Evolutionary conservation across 441 rosid genomes (phyloP).

Genomic region (Erodium texanum): DNA sequence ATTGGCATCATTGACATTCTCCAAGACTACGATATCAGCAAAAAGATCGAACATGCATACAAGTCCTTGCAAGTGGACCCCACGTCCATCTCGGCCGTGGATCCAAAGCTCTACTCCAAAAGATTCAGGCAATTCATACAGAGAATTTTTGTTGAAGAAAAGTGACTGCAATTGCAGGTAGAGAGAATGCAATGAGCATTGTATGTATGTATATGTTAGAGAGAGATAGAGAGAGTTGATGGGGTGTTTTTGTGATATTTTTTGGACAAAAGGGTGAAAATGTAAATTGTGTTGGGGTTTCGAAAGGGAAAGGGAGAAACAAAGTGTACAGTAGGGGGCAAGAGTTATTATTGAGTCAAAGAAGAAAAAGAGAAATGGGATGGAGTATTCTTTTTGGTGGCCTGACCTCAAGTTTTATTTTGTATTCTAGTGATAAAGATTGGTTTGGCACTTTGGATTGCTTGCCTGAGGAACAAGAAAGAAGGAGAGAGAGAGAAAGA

Average conservation of each 20-base stretch:
- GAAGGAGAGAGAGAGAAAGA: not conserved
- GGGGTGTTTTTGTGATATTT: too few species aligned
- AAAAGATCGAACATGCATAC: constrained; percentile 39
- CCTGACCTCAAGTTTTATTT: not conserved
- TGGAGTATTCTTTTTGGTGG: not conserved
- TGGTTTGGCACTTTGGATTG: not conserved
- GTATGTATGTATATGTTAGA: not conserved
- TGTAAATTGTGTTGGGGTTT: not conserved
- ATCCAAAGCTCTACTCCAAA: constrained; percentile 43
- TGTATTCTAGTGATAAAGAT: not conserved
- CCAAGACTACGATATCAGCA: constrained; percentile 42
- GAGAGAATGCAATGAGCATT: not conserved
- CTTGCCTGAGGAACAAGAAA: constrained; percentile 13
- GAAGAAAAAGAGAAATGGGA: constrained; percentile 8
- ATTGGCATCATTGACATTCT: constrained; percentile 42
- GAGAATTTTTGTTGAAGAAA: constrained; percentile 39
- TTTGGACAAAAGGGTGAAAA: not conserved
- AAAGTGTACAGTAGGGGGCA: not conserved
- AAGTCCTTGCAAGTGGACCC: constrained; percentile 42
- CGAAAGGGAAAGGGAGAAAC: not conserved
- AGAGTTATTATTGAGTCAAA: not conserved
- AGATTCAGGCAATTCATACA: constrained; percentile 42
- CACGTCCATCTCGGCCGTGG: constrained; percentile 43
- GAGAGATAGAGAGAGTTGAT: not conserved
- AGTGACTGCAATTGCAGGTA: constrained; percentile 3